phyloP scores from a whole-genome alignment of 2,329 filamentous ascomycete species.

The Cordyceps cateniannulata region DNA sequence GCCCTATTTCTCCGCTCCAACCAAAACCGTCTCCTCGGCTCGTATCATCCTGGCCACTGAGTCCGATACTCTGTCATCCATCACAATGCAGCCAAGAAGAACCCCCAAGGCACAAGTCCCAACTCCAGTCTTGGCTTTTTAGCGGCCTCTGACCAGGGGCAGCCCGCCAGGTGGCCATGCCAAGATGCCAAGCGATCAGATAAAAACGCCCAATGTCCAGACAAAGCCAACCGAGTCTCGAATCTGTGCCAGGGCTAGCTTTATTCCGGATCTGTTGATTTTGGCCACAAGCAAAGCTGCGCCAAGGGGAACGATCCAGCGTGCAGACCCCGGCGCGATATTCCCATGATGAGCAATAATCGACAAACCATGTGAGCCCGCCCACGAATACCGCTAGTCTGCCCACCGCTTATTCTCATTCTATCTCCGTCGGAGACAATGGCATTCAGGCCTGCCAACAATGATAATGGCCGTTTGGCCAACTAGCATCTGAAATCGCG shows the following conservation, averaged over 20 bases:
- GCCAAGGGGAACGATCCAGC: background rate
- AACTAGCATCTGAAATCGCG: background rate
- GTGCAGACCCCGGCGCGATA: background rate
- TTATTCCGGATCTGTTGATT: background rate
- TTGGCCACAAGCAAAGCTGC: background rate
- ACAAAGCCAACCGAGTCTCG: background rate
- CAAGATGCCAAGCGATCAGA: conserved; percentile 12
- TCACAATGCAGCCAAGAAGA: background rate
- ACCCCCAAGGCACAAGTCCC: background rate
- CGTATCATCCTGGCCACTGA: background rate
- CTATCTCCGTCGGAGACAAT: background rate
- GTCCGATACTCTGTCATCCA: background rate
- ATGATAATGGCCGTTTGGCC: background rate
- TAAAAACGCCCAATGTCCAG: background rate
- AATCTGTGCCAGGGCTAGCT: background rate
- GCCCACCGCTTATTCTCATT: conserved; percentile 5
- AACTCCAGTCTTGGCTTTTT: background rate
- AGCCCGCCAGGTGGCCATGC: background rate
- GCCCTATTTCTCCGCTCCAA: background rate
- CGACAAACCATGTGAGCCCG: background rate
- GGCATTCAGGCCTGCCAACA: background rate
- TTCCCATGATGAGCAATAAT: background rate
- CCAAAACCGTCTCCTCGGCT: background rate
- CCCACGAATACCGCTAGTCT: background rate
- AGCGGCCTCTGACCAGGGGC: background rate